These are phyloP conservation scores for Rubroshorea leprosula DNA, from an alignment of 345 rosid species.

Conservation along the genomic window DNA sequence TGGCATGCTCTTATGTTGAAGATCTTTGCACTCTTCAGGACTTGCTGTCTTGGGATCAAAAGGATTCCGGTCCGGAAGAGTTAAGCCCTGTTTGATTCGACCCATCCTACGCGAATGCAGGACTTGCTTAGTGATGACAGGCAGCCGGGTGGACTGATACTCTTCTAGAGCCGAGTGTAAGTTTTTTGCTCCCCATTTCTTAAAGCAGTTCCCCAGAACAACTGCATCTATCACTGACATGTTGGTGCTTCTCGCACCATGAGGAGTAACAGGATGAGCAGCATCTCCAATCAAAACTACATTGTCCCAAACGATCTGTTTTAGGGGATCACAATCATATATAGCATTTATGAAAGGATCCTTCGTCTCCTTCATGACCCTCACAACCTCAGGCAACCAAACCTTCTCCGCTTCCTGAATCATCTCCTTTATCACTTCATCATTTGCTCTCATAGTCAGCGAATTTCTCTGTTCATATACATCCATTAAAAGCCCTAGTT, in stretches of 20 bases:
- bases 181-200: conserved; percentile 41
- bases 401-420: conserved; percentile 52
- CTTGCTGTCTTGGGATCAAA: conserved; percentile 32
- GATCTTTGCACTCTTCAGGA: conserved; percentile 31
- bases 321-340: conserved; percentile 65
- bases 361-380: conserved; percentile 52
- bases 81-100: conserved; percentile 59
- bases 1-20: conserved; percentile 55
- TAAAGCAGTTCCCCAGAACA: conserved; percentile 59
- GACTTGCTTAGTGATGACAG: conserved; percentile 60
- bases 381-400: conserved; percentile 63
- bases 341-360: conserved; percentile 79
- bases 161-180: conserved; percentile 52
- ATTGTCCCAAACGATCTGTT: conserved; percentile 43
- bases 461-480: conserved; percentile 58
- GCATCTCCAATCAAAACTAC: conserved; percentile 70
- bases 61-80: conserved; percentile 24
- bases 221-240: conserved; percentile 71
- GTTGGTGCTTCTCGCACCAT: conserved; percentile 75
- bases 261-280: conserved; percentile 82
- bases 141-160: conserved; percentile 56
- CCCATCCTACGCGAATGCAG: conserved; percentile 50
- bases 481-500: no score
- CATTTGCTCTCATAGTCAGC: conserved; percentile 54
- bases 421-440: conserved; percentile 53